Base-by-base conservation (phyloP, 495 filamentous ascomycete genomes). In the Penicillium alfredii region DNA sequence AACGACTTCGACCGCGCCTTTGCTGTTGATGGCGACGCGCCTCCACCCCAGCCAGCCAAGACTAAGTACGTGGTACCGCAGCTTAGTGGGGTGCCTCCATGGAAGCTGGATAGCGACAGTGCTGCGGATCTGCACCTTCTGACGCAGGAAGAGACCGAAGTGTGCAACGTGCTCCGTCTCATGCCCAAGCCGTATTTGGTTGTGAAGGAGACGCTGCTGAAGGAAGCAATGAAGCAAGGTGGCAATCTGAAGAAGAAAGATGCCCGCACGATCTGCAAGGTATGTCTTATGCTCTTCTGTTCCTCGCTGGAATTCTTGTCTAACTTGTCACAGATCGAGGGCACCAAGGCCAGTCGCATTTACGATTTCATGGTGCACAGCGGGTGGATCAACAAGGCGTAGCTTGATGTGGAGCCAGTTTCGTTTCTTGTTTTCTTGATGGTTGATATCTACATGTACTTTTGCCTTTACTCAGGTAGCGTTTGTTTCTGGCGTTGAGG, bases 321-420 rank as follows among this genome's bases (percentile, higher is more conserved):
- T 14, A n/a, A n/a, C n/a, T n/a, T n/a, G n/a, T n/a, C n/a, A 20
- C 30, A 80, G 74, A 78, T 86, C 44, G 80, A 86, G 59, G 62
- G 64, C 16, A 73, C 73, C 11, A 87, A 84, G 52, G 65, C 71
- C 6, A 69, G 71, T 26, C 76, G 83, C 44, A 78, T 97, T 28
- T 95, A 87, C 55, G 92, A 97, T 50, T 98, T 97, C 58, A 89
- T 94, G 66, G 84, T 92, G 19, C 81, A 88, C 52, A 81, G 78
- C 27, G 92, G 92, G 6, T 97, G 92, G 92, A 84, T 96, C 38
- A 80, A 74, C 19, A 93, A 89, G 66, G 72, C 61, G 9, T 77
- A 59, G 45, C 12, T 30, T n/a, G n/a, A n/a, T 15, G 30, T 39
- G 30, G 39, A 16, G 11, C n/a, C 30, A 34, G 13, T 15, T 27